phyloP scores from a whole-genome alignment of 139 green algal species.

The Chlamydomonas sphaeroides region DNA sequence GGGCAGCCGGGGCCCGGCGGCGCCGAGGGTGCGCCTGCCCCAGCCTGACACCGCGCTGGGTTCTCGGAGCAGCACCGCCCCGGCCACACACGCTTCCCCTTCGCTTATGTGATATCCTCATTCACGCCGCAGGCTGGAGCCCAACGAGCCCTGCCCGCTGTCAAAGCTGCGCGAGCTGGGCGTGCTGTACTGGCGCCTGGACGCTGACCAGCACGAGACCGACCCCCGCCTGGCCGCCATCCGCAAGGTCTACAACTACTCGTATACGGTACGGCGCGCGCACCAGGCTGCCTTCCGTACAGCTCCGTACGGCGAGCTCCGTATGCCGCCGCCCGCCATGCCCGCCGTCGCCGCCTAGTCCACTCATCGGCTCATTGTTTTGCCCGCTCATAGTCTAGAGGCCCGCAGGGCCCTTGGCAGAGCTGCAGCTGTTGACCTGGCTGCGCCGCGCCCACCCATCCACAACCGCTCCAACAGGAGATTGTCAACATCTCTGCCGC shows the following conservation, averaged over 20 bases:
- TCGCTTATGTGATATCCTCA: neutral
- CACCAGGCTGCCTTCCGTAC: neutral
- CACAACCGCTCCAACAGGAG: too few relatives aligned
- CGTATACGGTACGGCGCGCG: conserved; percentile 64
- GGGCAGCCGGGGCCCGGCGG: neutral
- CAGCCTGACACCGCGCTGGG: too few relatives aligned
- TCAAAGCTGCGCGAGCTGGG: conserved; percentile 76
- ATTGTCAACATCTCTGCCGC: conserved; percentile 78
- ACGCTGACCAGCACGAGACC: conserved; percentile 70
- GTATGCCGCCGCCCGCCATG: too few relatives aligned
- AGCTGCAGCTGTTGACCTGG: too few relatives aligned
- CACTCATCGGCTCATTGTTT: too few relatives aligned
- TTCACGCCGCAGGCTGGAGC: conserved; percentile 59
- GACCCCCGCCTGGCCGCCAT: conserved; percentile 85
- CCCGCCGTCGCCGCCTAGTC: too few relatives aligned
- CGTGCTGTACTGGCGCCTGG: conserved; percentile 84
- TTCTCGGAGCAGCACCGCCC: neutral
- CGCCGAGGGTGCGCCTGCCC: neutral
- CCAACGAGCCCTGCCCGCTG: conserved; percentile 73
- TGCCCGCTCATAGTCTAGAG: too few relatives aligned
- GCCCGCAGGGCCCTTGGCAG: too few relatives aligned
- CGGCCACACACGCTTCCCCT: neutral
- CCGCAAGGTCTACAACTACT: conserved; percentile 70
- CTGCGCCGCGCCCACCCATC: too few relatives aligned
- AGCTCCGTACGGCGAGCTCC: too few relatives aligned